These are phyloP conservation scores for Diaporthe sp. DNA, from an alignment of 2,329 filamentous ascomycete genomes.

Conservation along the genomic window DNA sequence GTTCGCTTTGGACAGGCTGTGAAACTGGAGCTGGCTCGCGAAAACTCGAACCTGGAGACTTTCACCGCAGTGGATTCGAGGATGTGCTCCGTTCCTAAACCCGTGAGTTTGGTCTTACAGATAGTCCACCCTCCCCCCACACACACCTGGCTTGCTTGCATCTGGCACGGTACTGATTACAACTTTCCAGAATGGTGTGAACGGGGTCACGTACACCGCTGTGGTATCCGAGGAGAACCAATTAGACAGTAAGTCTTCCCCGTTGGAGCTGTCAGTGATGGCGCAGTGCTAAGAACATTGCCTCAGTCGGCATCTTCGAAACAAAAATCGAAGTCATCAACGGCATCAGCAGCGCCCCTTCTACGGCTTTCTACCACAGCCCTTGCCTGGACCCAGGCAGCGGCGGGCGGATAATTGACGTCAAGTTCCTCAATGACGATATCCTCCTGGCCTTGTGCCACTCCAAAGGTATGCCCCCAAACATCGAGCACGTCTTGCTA, in stretches of 20 bases:
- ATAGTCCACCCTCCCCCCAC: no score
- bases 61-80: conserved; percentile 57
- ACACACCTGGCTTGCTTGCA: background rate
- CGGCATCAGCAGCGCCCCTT: conserved; percentile 63
- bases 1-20: conserved; percentile 72
- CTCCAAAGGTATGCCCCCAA: conserved; percentile 45
- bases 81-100: conserved; percentile 55
- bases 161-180: background rate
- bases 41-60: background rate
- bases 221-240: conserved; percentile 50
- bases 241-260: background rate
- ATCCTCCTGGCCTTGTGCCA: conserved; percentile 69
- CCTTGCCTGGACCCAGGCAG: background rate
- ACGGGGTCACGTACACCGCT: conserved; percentile 52
- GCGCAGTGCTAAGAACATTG: background rate
- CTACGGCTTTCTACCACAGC: conserved; percentile 40
- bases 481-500: background rate
- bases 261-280: background rate
- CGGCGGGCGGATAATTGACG: conserved; percentile 62
- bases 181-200: conserved; percentile 33
- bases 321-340: conserved; percentile 63
- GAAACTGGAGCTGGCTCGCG: conserved; percentile 48
- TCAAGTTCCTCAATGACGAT: conserved; percentile 75
- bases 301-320: conserved; percentile 57
- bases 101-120: conserved; percentile 44